Percentiles rank a stretch among this genome's conserved stretches.
Conservation (phyloP, 129 eudicot species). For the Scalesia atractyloides region DNA sequence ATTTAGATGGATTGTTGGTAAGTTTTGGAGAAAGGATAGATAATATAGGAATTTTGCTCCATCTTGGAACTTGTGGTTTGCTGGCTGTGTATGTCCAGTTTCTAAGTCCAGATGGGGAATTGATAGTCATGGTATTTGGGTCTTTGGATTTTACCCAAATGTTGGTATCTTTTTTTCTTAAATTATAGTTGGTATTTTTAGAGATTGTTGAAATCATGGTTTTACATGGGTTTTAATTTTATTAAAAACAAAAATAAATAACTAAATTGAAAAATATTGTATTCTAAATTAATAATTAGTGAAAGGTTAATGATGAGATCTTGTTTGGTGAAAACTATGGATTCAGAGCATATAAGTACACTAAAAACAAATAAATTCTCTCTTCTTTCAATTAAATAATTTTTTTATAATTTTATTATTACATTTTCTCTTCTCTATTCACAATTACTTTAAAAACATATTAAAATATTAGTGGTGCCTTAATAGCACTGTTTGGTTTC, state of each 20-base stretch:
- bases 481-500: no score
- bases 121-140: conserved; percentile 3
- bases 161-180: neutral
- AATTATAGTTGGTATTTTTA: conserved; percentile 3
- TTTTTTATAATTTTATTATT: no score
- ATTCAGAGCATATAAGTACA: no score
- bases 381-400: no score
- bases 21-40: neutral
- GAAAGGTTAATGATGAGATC: no score
- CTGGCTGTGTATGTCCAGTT: conserved; percentile 2
- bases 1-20: neutral
- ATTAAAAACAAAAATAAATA: neutral
- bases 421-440: no score
- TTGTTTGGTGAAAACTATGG: no score
- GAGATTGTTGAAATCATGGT: conserved; percentile 18
- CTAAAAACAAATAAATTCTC: no score
- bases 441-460: no score
- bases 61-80: conserved; percentile 13
- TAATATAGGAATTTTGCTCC: conserved; percentile 7
- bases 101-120: conserved; percentile 13
- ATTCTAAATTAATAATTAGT: no score
- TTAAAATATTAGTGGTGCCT: no score
- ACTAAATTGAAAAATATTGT: neutral
- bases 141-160: neutral
- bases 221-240: conserved; percentile 3